Evolutionary conservation across 2,329 filamentous ascomycete species (phyloP), one percentile per base, ranked within the genome.

Genomic region (Aspergillus thermomutatus): DNA sequence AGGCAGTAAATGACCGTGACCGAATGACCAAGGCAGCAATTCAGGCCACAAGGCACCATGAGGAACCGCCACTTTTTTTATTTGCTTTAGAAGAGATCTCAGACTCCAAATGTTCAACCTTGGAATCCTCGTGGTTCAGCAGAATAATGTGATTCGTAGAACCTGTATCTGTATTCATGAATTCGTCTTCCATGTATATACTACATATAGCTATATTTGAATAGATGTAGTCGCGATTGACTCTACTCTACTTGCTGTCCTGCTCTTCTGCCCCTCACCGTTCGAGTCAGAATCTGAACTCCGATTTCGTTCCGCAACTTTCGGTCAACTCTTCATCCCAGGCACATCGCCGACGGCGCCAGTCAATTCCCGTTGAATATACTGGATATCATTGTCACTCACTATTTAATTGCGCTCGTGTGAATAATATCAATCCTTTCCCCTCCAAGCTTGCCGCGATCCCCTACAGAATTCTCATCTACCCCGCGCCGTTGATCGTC

Each of bases 401-500:
- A 14, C 8, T 10, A 17, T 14, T n/a, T 6, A 7, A 21, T 6
- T 5, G 25, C 43, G 11, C 11, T 14, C 14, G 14, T 46, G 3
- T 17, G 6, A 4, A 46, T 46, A 21, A 14, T 25, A 23, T 25
- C 5, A 6, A 26, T 48, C 14, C n/a, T 34, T 40, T 27, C 19
- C 19, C 19, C 14, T 26, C 49, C 27, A 4, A 25, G 7, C 45
- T 21, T 23, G 28, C 19, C 9, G 21, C 25, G 10, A 50, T 26
- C 31, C 47, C 51, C 26, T 40, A 34, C 37, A 41, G 25, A 45
- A 34, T 26, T 45, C 34, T 43, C 55, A 56, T 52, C 60, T 64
- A 63, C 64, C 64, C 65, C 61, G 60, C 66, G 58, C 61, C 53
- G 34, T 52, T 47, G 55, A 61, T 60, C 52, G 26, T 62, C 64